Percentiles rank a stretch among this genome's conserved stretches.
These are phyloP conservation scores for Alternaria atra DNA, from an alignment of 2,329 filamentous ascomycete species.

Conservation along the genomic window DNA sequence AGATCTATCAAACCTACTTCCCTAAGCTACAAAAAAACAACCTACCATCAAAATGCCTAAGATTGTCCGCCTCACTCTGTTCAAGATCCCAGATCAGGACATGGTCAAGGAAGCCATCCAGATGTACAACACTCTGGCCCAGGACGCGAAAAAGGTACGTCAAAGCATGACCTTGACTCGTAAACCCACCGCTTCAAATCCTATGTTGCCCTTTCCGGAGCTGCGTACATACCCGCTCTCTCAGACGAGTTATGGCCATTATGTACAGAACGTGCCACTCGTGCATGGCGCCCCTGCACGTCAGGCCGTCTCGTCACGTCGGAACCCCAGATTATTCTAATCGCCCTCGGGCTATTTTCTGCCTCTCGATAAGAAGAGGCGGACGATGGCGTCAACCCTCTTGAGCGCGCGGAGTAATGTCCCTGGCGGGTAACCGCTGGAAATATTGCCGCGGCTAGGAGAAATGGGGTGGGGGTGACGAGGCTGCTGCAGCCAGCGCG, in stretches of 20 bases:
- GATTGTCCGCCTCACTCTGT: conserved; percentile 49
- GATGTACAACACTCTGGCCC: conserved; percentile 46
- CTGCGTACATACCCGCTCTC: conserved; percentile 25
- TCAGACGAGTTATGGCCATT: conserved; percentile 6
- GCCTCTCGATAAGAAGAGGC: neutral
- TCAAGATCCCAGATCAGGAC: conserved; percentile 47
- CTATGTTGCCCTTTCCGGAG: conserved; percentile 5
- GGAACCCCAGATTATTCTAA: conserved; percentile 19
- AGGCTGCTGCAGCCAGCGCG: conserved; percentile 13
- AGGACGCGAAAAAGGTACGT: conserved; percentile 49
- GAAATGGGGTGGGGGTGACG: conserved; percentile 20
- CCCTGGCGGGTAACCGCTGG: conserved; percentile 13
- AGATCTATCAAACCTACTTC: neutral
- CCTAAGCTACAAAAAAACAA: neutral
- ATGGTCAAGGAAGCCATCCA: conserved; percentile 40
- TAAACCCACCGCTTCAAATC: neutral
- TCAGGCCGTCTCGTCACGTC: conserved; percentile 28
- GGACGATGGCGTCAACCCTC: conserved; percentile 4
- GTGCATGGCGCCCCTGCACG: conserved; percentile 19
- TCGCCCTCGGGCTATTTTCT: conserved; percentile 18
- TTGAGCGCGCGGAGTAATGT: conserved; percentile 9
- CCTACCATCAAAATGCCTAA: conserved; percentile 37
- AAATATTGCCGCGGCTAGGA: conserved; percentile 9
- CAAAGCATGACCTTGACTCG: conserved; percentile 11
- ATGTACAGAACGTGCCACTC: conserved; percentile 15